Base-by-base conservation (phyloP, 2,329 filamentous ascomycete species). In the Nemania sp. region DNA sequence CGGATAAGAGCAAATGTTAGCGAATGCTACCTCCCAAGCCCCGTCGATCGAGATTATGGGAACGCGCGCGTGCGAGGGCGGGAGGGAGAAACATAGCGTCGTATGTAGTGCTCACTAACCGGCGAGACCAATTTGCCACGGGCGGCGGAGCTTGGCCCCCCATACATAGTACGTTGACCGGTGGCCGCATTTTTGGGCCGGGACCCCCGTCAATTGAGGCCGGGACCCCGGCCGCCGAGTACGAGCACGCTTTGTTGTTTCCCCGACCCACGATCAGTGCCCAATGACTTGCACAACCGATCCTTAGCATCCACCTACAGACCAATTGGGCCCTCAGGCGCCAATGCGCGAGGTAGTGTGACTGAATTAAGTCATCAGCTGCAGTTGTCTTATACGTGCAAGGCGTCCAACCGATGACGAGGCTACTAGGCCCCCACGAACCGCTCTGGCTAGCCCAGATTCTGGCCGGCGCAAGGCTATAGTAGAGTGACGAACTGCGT, bases 131-230 rank as follows among this genome's bases (percentile, higher is more conserved):
- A 38, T 24, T 62, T 43, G 55, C 62, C 55, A 58, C 22, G 70
- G 71, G 72, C 73, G 70, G 72, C 74, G 74, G 75, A 72, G 72
- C 67, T 53, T 61, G 64, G 69, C 69, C 68, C 69, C 70, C 70
- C 70, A 67, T 64, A 52, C 49, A 27, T 61, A 66, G 68, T 64
- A 52, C 49, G 35, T 61, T 69, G 68, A 66, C 66, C 68, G 68
- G 69, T 70, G 69, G 69, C 69, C 66, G 62, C 66, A 20, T 49
- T 63, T 66, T 58, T 59, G 38, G 69, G 66, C 63, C 69, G 60
- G 59, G 59, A 64, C 54, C 66, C 62, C 66, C 66, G 62, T 66
- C 62, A 43, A 3, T 38, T 68, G 70, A 73, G 72, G 71, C 75
- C 70, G 70, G 60, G 67, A 71, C 66, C 70, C 72, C 59, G 68